phyloP scores from a whole-genome alignment of 2,329 filamentous ascomycete genomes.

The Alternaria rosae region DNA sequence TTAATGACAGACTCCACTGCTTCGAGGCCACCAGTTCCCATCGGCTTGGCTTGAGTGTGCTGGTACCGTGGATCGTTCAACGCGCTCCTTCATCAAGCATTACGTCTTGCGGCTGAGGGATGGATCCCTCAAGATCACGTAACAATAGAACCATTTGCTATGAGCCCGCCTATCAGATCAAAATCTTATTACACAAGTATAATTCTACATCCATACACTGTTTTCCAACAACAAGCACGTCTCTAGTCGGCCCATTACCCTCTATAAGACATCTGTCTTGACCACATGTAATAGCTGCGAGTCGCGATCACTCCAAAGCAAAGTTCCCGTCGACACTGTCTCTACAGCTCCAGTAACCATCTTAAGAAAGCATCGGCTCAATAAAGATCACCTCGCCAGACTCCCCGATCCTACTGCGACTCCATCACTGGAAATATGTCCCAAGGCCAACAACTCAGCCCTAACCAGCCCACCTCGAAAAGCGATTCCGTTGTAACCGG shows the following conservation, averaged over 20 bases:
- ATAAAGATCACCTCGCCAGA: neutral
- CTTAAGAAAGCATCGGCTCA: neutral
- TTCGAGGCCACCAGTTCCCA: constrained; percentile 27
- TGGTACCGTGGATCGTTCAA: constrained; percentile 21
- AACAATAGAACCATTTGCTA: constrained; percentile 30
- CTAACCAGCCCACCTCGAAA: constrained; percentile 24
- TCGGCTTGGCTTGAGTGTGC: constrained; percentile 33
- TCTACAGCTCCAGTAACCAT: neutral
- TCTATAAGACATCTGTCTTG: neutral
- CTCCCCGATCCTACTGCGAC: neutral
- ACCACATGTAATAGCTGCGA: neutral
- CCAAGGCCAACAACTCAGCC: constrained; percentile 25
- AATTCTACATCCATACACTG: neutral
- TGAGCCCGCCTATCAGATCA: constrained; percentile 1
- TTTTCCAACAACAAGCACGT: neutral
- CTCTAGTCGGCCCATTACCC: neutral
- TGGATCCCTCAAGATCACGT: constrained; percentile 15
- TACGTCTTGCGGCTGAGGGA: constrained; percentile 22
- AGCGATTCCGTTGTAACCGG: constrained; percentile 22
- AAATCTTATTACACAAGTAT: neutral
- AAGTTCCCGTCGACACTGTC: neutral
- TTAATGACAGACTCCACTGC: neutral
- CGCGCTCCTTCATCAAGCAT: constrained; percentile 20
- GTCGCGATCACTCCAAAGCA: neutral
- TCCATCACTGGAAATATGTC: constrained; percentile 25